Conservation (phyloP, 169 alveolate species). For the Plasmodium gaboni region DNA sequence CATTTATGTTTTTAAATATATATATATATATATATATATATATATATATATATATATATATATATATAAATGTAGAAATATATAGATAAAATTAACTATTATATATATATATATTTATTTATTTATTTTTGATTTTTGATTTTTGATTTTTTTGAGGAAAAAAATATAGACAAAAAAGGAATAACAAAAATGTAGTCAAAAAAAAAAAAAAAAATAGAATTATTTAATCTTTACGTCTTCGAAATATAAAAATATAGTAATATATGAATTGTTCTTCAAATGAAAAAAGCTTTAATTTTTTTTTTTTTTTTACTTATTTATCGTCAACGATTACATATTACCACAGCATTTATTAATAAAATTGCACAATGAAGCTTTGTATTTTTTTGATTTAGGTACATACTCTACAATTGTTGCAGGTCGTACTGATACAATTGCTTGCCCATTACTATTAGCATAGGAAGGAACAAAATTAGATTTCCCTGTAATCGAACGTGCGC, state of each 20-base stretch:
- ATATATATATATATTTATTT: too few species aligned
- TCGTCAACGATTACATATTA: neutral
- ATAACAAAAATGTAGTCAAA: neutral
- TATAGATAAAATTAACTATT: too few species aligned
- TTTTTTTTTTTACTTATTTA: too few species aligned
- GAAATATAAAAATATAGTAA: too few species aligned
- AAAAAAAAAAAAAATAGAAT: neutral
- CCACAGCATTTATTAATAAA: conserved; percentile 69
- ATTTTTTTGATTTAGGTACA: conserved; percentile 43
- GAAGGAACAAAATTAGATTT: conserved; percentile 54
- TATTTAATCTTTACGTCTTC: neutral
- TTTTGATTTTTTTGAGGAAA: conserved; percentile 4
- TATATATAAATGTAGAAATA: too few species aligned
- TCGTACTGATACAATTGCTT: conserved; percentile 74
- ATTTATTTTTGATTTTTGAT: too few species aligned
- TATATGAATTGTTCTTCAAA: too few species aligned
- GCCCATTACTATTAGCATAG: conserved; percentile 74
- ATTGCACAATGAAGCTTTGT: conserved; percentile 32
- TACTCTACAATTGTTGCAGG: conserved; percentile 75
- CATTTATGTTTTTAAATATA: too few species aligned
- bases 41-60: too few species aligned
- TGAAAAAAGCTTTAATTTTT: too few species aligned
- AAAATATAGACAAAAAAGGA: neutral
- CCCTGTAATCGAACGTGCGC: conserved; percentile 11
- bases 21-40: too few species aligned